Conservation (phyloP, 345 rosid genomes). For the Populus nigra region DNA sequence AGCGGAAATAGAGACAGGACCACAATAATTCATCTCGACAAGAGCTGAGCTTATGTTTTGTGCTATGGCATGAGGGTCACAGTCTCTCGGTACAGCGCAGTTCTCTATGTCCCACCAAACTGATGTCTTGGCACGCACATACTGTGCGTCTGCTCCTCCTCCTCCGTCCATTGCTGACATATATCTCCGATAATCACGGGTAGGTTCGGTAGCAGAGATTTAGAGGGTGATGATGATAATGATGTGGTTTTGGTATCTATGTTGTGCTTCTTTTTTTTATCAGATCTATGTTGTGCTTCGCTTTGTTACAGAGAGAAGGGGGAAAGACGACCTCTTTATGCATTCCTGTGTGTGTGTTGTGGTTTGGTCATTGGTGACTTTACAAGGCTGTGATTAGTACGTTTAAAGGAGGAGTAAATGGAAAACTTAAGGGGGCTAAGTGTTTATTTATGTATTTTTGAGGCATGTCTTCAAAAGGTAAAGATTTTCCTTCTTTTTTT, state of each 20-base stretch:
- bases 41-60: slow-evolving; percentile 85
- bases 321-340: no score
- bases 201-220: not conserved
- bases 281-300: not conserved
- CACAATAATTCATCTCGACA: slow-evolving; percentile 61
- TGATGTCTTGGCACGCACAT: slow-evolving; percentile 65
- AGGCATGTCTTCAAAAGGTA: no score
- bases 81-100: slow-evolving; percentile 69
- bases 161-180: not conserved
- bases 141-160: slow-evolving; percentile 54
- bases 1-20: slow-evolving; percentile 81
- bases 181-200: not conserved
- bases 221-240: not conserved
- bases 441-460: no score
- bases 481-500: no score
- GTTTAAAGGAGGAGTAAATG: no score
- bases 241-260: not conserved
- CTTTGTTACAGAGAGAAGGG: no score
- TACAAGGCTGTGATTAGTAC: no score
- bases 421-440: no score
- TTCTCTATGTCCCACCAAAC: slow-evolving; percentile 99
- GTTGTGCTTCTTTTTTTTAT: not conserved
- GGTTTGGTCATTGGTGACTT: no score
- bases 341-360: no score
- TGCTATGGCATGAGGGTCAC: slow-evolving; percentile 72